Percentiles rank a stretch among this genome's conserved stretches.
These are phyloP conservation scores for Pezicula neosporulosa DNA, from an alignment of 2,329 filamentous ascomycete genomes.

Conservation along the genomic window DNA sequence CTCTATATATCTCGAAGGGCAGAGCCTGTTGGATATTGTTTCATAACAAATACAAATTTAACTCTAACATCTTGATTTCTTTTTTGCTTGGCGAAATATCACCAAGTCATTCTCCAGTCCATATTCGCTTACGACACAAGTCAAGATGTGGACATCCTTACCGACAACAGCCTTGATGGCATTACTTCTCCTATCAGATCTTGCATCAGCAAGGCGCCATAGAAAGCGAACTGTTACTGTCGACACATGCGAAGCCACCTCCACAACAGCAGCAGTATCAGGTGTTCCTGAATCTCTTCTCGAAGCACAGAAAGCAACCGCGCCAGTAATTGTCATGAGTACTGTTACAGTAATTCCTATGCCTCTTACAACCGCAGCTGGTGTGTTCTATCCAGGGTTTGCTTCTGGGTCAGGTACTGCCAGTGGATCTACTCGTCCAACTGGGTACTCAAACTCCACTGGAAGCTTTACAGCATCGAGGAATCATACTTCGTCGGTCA, in stretches of 20 bases:
- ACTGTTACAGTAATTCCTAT: slow-evolving; percentile 12
- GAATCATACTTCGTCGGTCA: background rate
- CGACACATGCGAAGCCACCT: background rate
- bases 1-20: slow-evolving; percentile 3
- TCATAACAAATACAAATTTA: background rate
- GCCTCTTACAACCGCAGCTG: slow-evolving; percentile 6
- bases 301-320: background rate
- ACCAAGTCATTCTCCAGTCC: too few relatives aligned
- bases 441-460: slow-evolving; percentile 6
- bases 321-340: slow-evolving; percentile 5
- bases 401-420: slow-evolving; percentile 4
- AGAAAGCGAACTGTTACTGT: slow-evolving; percentile 4
- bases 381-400: slow-evolving; percentile 6
- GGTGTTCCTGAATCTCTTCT: background rate
- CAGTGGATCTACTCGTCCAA: slow-evolving; percentile 8
- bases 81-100: background rate
- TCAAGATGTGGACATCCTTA: slow-evolving; percentile 16
- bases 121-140: background rate
- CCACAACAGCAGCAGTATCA: background rate
- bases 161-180: slow-evolving; percentile 13
- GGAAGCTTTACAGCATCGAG: background rate
- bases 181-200: slow-evolving; percentile 12
- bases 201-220: slow-evolving; percentile 6
- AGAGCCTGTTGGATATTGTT: slow-evolving; percentile 4
- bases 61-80: background rate